Evolutionary conservation across 2,329 filamentous ascomycete species (phyloP).

Genomic region (Meredithiella fracta): DNA sequence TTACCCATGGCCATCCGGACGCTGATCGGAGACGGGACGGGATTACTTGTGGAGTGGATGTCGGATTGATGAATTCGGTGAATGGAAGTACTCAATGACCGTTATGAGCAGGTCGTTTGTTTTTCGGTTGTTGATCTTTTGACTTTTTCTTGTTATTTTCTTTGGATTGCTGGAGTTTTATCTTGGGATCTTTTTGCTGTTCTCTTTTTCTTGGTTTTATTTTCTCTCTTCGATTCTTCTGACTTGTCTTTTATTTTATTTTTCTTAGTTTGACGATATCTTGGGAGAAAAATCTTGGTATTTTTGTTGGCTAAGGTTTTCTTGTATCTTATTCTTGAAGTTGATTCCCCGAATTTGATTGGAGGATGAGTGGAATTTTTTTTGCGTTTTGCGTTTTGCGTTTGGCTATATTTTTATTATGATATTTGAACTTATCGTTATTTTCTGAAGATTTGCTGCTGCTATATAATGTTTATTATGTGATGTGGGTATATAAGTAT

Average conservation of each 20-base stretch:
- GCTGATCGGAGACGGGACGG: constrained; percentile 16
- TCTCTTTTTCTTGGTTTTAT: not conserved
- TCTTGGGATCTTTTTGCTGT: constrained; percentile 1
- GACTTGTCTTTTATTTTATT: constrained; percentile 9
- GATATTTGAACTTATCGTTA: constrained; percentile 2
- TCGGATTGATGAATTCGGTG: constrained; percentile 11
- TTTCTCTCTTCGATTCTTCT: constrained; percentile 4
- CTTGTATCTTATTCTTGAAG: constrained; percentile 5
- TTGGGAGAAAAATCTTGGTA: not conserved
- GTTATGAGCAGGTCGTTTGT: constrained; percentile 4
- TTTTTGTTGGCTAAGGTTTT: not conserved
- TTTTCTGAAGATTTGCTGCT: not conserved
- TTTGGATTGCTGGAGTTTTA: constrained; percentile 3
- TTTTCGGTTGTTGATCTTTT: constrained; percentile 14
- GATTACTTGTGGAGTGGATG: constrained; percentile 11
- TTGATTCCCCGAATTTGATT: not conserved
- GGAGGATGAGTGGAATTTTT: not conserved
- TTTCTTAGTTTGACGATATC: not conserved
- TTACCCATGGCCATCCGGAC: constrained; percentile 4
- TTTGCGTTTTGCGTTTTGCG: not conserved
- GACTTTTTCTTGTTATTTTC: constrained; percentile 16
- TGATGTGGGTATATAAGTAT: not conserved
- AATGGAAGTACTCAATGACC: not conserved
- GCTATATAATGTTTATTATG: not conserved
- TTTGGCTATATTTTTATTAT: constrained; percentile 4